Evolutionary conservation across 129 eudicot genomes (phyloP).

Genomic region (Lactuca saligna): DNA sequence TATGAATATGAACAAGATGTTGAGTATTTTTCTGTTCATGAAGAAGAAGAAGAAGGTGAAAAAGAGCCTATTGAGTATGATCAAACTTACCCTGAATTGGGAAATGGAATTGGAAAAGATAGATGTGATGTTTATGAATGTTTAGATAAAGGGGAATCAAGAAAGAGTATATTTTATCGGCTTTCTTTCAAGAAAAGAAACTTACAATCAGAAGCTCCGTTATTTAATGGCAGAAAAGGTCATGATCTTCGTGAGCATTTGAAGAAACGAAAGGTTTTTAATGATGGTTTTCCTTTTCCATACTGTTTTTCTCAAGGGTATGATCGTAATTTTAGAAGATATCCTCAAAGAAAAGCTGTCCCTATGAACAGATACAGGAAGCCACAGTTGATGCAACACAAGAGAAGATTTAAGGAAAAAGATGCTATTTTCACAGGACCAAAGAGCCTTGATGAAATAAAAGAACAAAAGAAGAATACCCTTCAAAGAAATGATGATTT

Average conservation of each 20-base stretch:
- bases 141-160: slow-evolving; percentile 26
- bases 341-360: slow-evolving; percentile 27
- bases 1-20: background rate
- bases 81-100: slow-evolving; percentile 22
- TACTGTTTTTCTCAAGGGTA: slow-evolving; percentile 6
- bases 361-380: slow-evolving; percentile 29
- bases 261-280: slow-evolving; percentile 37
- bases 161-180: slow-evolving; percentile 32
- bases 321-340: slow-evolving; percentile 22
- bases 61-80: slow-evolving; percentile 18
- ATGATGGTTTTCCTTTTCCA: slow-evolving; percentile 1
- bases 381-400: slow-evolving; percentile 23
- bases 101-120: slow-evolving; percentile 18
- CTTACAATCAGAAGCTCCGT: background rate
- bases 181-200: slow-evolving; percentile 41
- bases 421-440: slow-evolving; percentile 44
- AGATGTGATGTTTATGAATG: slow-evolving; percentile 22
- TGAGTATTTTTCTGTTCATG: background rate
- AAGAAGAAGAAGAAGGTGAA: background rate
- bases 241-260: slow-evolving; percentile 55
- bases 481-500: slow-evolving; percentile 16
- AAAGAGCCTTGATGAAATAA: slow-evolving; percentile 53
- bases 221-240: slow-evolving; percentile 21
- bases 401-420: slow-evolving; percentile 21
- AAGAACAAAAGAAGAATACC: slow-evolving; percentile 46